Evolutionary conservation across 768 basidiomycete genomes (phyloP), one percentile per base, ranked within the genome.

Genomic region (Cubamyces sp.): DNA sequence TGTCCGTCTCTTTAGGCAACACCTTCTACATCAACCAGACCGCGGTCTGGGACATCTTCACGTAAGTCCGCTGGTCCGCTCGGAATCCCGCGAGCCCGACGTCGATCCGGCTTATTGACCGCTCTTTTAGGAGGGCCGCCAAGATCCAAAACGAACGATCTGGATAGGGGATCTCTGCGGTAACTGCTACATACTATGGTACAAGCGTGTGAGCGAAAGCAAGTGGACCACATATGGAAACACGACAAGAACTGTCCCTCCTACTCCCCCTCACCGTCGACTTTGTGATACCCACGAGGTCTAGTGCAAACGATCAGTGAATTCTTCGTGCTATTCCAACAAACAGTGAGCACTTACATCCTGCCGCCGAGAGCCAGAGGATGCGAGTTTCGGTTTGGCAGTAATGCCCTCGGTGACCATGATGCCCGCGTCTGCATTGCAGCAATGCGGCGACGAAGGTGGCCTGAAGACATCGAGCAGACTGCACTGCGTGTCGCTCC

Each of bases 11-110:
- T 60, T 47, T 66, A 84, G 83, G 81, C 40, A 73, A 77, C 41
- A 78, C 82, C 1, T 76, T 81, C 60, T 86, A 84, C 70, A 76
- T 77, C 57, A 85, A 85, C 62, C 78, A 85, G 67, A 82, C 82
- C 5, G 60, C 71, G 5, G 74, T 84, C 15, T 84, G 81, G 81
- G 74, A 81, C 56, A 70, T 84, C 30, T 84, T 86, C 70, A 78
- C 74, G 83, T 82, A 69, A 68, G 75, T 66, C 15, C 23, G 23
- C 28, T 57, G 26, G 45, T 34, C 40, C 50, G 37, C 54, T 15
- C 40, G 5, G 11, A 18, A 25, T 23, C 51, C 34, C 46, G 34
- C 39, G 42, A 49, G 40, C 14, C 9, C 23, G 43, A 39, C 2
- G n/a, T 16, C 28, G 34, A 47, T n/a, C 57, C 40, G 37, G 57